phyloP scores from a whole-genome alignment of 371 early-diverging fungal species.

The Apophysomyces ossiformis region DNA sequence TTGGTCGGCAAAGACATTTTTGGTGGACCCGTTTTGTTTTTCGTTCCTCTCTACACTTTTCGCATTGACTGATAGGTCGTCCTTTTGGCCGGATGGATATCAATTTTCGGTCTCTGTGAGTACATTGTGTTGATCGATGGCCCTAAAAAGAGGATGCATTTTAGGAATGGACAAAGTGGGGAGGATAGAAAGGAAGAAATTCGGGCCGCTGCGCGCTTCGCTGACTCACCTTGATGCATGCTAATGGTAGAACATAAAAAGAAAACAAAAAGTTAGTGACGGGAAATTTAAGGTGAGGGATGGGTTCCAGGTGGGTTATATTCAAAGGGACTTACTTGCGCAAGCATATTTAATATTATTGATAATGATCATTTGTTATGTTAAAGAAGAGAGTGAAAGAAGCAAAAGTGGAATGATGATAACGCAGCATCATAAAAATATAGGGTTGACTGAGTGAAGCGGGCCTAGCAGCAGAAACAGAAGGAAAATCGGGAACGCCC shows the following conservation, averaged over 20 bases:
- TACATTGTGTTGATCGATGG: conserved; percentile 7
- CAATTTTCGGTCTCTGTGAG: conserved; percentile 6
- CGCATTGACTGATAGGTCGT: conserved; percentile 11
- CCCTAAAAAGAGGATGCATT: neutral
- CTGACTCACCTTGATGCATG: conserved; percentile 9
- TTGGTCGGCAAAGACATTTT: conserved; percentile 10
- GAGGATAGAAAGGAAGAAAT: neutral
- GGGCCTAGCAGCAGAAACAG: conserved; percentile 1
- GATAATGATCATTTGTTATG: conserved; percentile 1
- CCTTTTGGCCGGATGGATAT: conserved; percentile 9
- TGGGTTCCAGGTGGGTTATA: too few species aligned
- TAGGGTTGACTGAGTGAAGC: neutral
- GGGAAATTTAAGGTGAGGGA: too few species aligned
- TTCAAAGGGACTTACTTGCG: neutral
- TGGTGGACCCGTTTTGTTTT: conserved; percentile 6
- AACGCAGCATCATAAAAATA: conserved; percentile 1
- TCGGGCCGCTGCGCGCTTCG: neutral
- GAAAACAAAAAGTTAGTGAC: neutral
- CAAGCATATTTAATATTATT: conserved; percentile 6
- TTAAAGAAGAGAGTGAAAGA: conserved; percentile 1
- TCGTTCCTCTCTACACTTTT: conserved; percentile 7
- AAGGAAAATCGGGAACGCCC: neutral
- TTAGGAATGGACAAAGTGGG: neutral
- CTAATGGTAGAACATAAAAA: neutral
- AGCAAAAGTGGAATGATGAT: conserved; percentile 10